Evolutionary conservation across 2,329 filamentous ascomycete genomes (phyloP), one percentile per base, ranked within the genome.

Genomic region (Trichoderma sp.): DNA sequence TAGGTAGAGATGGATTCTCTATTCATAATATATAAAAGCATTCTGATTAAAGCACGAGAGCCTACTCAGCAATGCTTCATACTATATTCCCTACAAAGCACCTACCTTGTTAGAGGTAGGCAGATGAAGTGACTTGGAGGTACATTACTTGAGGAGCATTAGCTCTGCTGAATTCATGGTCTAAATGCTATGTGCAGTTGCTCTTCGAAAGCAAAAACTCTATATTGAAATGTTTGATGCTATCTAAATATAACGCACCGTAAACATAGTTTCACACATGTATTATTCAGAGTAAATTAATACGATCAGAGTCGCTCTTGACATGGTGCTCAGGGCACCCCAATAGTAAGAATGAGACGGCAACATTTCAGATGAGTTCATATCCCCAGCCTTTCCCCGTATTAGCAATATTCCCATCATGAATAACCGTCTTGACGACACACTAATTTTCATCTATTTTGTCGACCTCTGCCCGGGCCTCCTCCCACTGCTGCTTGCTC

Each of bases 401-500:
- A 54, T 54, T 42, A 54, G 25, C 25, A 54, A 22, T 42, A 32
- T 37, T 48, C n/a, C 37, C 60, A 37, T 34, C 34, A 54, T 32
- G 32, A 22, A 25, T 29, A 13, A 34, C 17, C 15, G n/a, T 32
- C 19, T 37, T 19, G 32, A 57, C 53, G 32, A 45, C 39, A 22
- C 32, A 65, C 74, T 74, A 88, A 58, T 79, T 83, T 75, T 87
- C 85, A 69, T 92, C 90, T 78, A 97, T 97, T 84, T 96, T 97
- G 71, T 91, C 87, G 68, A 97, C 92, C 78, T 97, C 94, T 4
- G 87, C 87, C 73, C 90, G 91, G 2, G 94, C 94, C 77, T 97
- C 94, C 74, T 94, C 92, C 94, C 94, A 97, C 7, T 93, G 93
- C 74, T 94, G 92, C 76, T 94, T 88, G 78, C 91, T 90, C 75